phyloP scores from a whole-genome alignment of 129 eudicot species.

The Escallonia herrerae region DNA sequence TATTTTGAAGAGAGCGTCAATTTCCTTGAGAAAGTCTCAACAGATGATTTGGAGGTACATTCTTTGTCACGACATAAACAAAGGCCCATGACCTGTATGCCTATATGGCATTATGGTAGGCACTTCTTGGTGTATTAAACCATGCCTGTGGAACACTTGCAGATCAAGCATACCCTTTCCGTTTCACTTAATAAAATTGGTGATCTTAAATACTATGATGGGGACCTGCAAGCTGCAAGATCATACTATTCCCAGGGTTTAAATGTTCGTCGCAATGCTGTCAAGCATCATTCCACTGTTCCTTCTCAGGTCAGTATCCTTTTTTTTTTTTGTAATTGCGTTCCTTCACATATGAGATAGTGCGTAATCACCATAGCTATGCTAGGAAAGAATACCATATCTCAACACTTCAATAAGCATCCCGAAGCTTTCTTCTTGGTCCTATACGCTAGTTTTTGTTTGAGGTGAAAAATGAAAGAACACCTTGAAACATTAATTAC shows the following conservation, averaged over 20 bases:
- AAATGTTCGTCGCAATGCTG: conserved; percentile 70
- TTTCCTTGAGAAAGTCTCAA: conserved; percentile 56
- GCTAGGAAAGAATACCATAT: neutral
- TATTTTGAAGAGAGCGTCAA: conserved; percentile 79
- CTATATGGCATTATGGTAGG: neutral
- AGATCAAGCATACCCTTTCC: conserved; percentile 86
- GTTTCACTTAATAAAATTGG: conserved; percentile 91
- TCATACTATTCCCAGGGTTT: conserved; percentile 60
- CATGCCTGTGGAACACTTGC: conserved; percentile 19
- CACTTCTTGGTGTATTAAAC: neutral
- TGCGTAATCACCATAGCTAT: no score
- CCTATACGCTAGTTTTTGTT: no score
- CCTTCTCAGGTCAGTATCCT: conserved; percentile 61
- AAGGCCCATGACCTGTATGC: neutral
- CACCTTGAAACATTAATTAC: no score
- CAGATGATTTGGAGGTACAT: conserved; percentile 71
- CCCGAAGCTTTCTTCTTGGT: neutral
- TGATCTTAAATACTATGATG: conserved; percentile 80
- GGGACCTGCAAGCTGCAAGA: conserved; percentile 71
- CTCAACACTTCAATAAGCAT: neutral
- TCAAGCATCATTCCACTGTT: conserved; percentile 50
- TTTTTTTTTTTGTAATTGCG: neutral
- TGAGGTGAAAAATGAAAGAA: no score
- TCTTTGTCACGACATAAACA: neutral
- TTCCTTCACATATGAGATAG: neutral